Conservation (phyloP, 2,329 filamentous ascomycete genomes). For the Helotiales sp. region DNA sequence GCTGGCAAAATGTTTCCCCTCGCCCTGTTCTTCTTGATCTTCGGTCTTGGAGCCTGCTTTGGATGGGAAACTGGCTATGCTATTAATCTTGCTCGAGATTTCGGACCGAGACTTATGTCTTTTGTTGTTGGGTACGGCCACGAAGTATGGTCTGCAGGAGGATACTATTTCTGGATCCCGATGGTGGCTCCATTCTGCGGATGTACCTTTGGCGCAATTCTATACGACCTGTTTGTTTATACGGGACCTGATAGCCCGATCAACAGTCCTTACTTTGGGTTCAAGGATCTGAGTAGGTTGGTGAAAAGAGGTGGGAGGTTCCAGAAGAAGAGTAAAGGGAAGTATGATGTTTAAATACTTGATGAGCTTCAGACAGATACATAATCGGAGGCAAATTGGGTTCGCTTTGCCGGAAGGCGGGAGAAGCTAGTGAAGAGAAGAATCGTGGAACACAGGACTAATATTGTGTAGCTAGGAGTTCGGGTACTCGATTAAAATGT, state of each 20-base stretch:
- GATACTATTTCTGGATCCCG: slow-evolving; percentile 76
- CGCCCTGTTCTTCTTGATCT: slow-evolving; percentile 69
- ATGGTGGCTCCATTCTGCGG: slow-evolving; percentile 72
- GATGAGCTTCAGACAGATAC: too few species aligned
- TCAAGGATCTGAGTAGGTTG: slow-evolving; percentile 49
- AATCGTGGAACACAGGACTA: not conserved
- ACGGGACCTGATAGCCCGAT: slow-evolving; percentile 66
- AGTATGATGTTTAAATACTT: not conserved
- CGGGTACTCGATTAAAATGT: not conserved
- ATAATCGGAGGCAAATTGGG: too few species aligned
- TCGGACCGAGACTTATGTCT: slow-evolving; percentile 66
- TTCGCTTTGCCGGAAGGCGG: too few species aligned
- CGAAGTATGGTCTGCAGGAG: slow-evolving; percentile 66
- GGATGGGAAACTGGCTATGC: slow-evolving; percentile 76
- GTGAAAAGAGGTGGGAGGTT: not conserved
- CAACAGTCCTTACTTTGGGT: slow-evolving; percentile 65
- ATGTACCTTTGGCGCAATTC: slow-evolving; percentile 60
- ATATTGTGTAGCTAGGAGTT: not conserved
- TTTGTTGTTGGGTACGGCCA: slow-evolving; percentile 68
- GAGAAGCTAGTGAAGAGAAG: too few species aligned
- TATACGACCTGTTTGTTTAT: slow-evolving; percentile 69
- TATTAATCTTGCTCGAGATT: slow-evolving; percentile 72
- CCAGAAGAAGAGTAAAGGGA: not conserved
- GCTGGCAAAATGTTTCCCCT: slow-evolving; percentile 56
- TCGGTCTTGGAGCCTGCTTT: slow-evolving; percentile 71